A percentile compares a stretch with the other conserved stretches of the same genome.
phyloP scores from a whole-genome alignment of 176 grass and related monocot genomes.

The Thinopyrum elongatum region DNA sequence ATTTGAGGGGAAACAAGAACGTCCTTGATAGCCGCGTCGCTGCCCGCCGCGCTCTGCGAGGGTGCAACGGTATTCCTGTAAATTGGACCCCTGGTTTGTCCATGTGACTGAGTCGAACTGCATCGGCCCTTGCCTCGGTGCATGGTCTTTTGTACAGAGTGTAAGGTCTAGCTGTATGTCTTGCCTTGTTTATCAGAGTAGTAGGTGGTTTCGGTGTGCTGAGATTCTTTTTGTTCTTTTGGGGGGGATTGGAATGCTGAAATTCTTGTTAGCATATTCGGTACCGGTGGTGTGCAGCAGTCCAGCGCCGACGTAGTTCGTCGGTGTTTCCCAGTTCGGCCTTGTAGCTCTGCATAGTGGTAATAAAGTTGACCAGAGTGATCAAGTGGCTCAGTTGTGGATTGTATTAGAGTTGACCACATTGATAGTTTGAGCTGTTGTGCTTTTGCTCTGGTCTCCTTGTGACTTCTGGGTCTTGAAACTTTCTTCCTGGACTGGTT shows the following conservation, averaged over 20 bases:
- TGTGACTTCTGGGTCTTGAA: not conserved
- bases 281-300: not conserved
- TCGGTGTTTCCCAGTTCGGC: not conserved
- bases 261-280: not conserved
- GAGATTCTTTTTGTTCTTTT: not conserved
- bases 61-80: not conserved
- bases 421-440: not conserved
- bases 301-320: not conserved
- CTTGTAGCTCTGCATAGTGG: not conserved
- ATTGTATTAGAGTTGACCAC: not conserved
- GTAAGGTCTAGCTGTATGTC: not conserved
- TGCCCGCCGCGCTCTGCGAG: not conserved
- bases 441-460: not conserved
- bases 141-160: conserved; percentile 42
- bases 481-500: not conserved
- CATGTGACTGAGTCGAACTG: not conserved
- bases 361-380: not conserved
- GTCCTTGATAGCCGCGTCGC: not conserved
- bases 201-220: conserved; percentile 7
- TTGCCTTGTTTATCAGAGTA: not conserved
- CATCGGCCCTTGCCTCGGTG: not conserved
- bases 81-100: not conserved
- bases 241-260: not conserved
- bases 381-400: not conserved
- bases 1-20: conserved; percentile 79